Evolutionary conservation across 2,329 filamentous ascomycete species (phyloP), one percentile per base, ranked within the genome.

Genomic region (Ceratocystis destructans): DNA sequence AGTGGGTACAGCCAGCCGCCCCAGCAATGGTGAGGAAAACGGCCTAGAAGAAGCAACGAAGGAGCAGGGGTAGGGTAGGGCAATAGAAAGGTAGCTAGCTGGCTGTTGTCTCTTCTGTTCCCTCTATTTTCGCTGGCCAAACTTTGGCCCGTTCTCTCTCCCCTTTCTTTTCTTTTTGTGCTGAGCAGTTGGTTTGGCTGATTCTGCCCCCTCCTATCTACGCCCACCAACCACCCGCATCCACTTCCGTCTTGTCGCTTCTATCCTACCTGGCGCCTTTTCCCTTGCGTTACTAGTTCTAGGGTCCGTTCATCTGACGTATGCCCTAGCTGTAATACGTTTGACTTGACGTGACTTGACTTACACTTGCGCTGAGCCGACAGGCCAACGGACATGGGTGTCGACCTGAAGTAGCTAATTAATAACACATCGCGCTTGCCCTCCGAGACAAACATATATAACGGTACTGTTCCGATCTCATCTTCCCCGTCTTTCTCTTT

Each of bases 221-320:
- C 20, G 22, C 20, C 25, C 48, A 25, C 22, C n/a, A 22, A 5
- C 22, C 48, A 20, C 22, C 20, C 22, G 5, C 8, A 10, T 28
- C 48, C 22, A 25, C 48, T 53, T 15, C 48, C 15, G 48, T 10
- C 55, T 15, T 20, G 55, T 59, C 55, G 55, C 55, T 59, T 59
- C 55, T 59, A 53, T 53, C n/a, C n/a, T 53, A 33, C 15, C 22
- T 37, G 28, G 17, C n/a, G 48, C 28, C 37, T 41, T 41, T 59
- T 31, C 28, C 28, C 28, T 59, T 59, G 28, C 28, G 28, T 59
- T 59, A 10, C 55, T 31, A 3, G 31, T n/a, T 12, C 55, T n/a
- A 59, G 55, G 55, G 55, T 59, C 33, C 28, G 55, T 37, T 37
- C 55, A 59, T 59, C 55, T 59, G 55, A 59, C 55, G 55, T 59